Evolutionary conservation across 2,329 filamentous ascomycete species (phyloP), one percentile per base, ranked within the genome.

Genomic region (Trichoderma koningiopsis): DNA sequence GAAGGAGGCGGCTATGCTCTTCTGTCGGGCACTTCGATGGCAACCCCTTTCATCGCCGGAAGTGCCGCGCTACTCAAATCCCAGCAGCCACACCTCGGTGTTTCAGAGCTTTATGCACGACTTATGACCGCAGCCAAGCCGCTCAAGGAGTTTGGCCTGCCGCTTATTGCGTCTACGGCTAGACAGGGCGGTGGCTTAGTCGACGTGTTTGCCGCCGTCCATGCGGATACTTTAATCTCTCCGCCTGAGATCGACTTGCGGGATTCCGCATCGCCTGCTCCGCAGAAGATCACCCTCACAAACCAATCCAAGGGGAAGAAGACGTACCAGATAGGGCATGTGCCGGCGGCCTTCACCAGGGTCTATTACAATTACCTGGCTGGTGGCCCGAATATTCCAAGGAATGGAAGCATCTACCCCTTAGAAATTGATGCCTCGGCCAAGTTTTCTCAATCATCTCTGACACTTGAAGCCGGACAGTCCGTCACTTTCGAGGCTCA

Each of bases 21-120:
- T 13, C 72, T 80, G 19, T 80, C 77, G 33, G 84, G 84, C 43
- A 85, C 84, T 1, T 84, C 81, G 3, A 85, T 86, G 83, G 78
- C 83, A 6, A 79, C 79, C 58, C 83, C 83, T 6, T 78, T 81
- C 60, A 75, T 80, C 5, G 81, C 83, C 8, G 83, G 78, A 49
- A 75, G 78, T 40, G 73, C 75, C 40, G 78, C 77, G 37, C 74
- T 81, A 31, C 73, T 86, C 70, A 68, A 57, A 27, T 68, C 66
- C 22, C 66, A 68, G 19, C 49, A 56, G 11, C 66, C 66, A 31
- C 58, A 56, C 14, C 49, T 68, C 8, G 56, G 58, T 3, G 53
- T 47, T 10, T 22, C 29, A 16, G 22, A 62, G 47, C 58, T 62
- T 5, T 68, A 8, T 13, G 40, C 63, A 14, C 55, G 63, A 10